Conservation (phyloP, 2,329 filamentous ascomycete genomes). For the Diaporthe sp. region DNA sequence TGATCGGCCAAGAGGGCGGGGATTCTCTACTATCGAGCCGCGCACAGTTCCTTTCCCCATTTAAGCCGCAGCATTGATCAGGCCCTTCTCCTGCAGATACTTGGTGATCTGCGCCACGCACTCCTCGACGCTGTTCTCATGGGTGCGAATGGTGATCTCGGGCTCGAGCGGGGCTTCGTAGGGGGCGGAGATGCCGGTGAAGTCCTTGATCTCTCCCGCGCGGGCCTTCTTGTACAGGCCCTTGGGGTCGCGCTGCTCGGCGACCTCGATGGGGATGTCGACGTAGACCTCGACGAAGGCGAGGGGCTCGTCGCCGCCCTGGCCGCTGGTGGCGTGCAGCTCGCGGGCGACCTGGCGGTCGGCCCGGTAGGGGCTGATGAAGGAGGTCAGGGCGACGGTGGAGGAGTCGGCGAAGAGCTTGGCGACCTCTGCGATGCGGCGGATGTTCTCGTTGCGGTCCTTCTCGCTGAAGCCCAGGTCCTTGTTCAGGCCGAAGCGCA, state of each 20-base stretch:
- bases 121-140: slow-evolving; percentile 87
- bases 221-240: slow-evolving; percentile 97
- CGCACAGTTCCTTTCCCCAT: background rate
- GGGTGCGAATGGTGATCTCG: slow-evolving; percentile 88
- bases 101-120: slow-evolving; percentile 86
- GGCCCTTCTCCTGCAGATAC: slow-evolving; percentile 79
- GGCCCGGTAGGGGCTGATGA: slow-evolving; percentile 94
- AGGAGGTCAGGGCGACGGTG: slow-evolving; percentile 90
- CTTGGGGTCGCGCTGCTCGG: slow-evolving; percentile 96
- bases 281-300: slow-evolving; percentile 96
- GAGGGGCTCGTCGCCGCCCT: slow-evolving; percentile 74
- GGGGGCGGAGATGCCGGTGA: slow-evolving; percentile 94
- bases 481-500: slow-evolving; percentile 98
- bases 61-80: slow-evolving; percentile 54
- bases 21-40: background rate
- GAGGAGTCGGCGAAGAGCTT: slow-evolving; percentile 95
- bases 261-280: slow-evolving; percentile 90
- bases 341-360: slow-evolving; percentile 87
- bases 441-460: slow-evolving; percentile 97
- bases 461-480: slow-evolving; percentile 94
- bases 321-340: slow-evolving; percentile 75
- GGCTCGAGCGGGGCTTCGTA: slow-evolving; percentile 91
- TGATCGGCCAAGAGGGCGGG: background rate
- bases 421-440: slow-evolving; percentile 94
- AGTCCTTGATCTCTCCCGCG: slow-evolving; percentile 94